Percentiles rank a stretch among this genome's conserved stretches.
phyloP scores from a whole-genome alignment of 257 asterid genomes.

The Solanum medicagineum region DNA sequence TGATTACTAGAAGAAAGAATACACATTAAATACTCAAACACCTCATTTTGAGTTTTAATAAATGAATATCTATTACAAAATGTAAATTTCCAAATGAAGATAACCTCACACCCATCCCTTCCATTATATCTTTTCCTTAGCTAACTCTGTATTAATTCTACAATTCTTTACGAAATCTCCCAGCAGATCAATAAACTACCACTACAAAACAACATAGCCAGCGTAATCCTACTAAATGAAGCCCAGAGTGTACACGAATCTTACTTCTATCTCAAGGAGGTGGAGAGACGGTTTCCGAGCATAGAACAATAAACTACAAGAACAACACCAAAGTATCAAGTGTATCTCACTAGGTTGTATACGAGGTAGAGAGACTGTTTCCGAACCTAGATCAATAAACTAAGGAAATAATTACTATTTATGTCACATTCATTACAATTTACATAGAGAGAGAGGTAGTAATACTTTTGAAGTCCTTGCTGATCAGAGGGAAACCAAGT shows the following conservation, averaged over 20 bases:
- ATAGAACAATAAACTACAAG: neutral
- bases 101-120: neutral
- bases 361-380: neutral
- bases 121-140: neutral
- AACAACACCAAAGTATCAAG: neutral
- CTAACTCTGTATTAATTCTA: neutral
- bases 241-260: neutral
- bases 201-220: neutral
- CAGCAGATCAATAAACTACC: neutral
- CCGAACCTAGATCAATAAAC: neutral
- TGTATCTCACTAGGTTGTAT: neutral
- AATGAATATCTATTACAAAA: neutral
- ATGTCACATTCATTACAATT: neutral
- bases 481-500: constrained; percentile 95
- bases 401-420: neutral
- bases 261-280: neutral
- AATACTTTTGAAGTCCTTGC: constrained; percentile 62
- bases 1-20: neutral
- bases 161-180: neutral
- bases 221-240: neutral
- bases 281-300: too few species aligned
- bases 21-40: neutral
- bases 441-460: neutral
- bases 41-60: neutral
- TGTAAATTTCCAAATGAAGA: neutral